Conservation (phyloP, 2,329 filamentous ascomycete species). For the Fusarium denticulatum region DNA sequence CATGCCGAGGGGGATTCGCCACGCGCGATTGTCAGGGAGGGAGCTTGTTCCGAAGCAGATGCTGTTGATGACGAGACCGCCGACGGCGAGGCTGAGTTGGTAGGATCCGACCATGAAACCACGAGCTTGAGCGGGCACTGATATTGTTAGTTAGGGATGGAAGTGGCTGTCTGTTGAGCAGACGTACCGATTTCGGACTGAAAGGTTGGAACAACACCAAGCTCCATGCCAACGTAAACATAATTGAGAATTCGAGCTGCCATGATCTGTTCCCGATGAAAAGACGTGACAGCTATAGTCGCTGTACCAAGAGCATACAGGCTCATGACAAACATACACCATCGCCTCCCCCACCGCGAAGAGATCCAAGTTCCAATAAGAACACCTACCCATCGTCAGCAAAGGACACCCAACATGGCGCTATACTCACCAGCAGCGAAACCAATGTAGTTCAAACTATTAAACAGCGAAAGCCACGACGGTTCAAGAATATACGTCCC, state of each 20-base stretch:
- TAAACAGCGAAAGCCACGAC: slow-evolving; percentile 49
- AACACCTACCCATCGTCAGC: slow-evolving; percentile 26
- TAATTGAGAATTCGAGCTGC: slow-evolving; percentile 39
- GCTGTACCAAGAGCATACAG: slow-evolving; percentile 44
- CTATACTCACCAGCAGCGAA: slow-evolving; percentile 44
- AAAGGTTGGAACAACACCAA: slow-evolving; percentile 46
- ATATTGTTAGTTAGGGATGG: not conserved
- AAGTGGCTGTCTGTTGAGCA: accelerated
- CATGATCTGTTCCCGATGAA: slow-evolving; percentile 34
- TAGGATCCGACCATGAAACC: slow-evolving; percentile 50
- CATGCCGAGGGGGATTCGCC: slow-evolving; percentile 36
- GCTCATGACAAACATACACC: slow-evolving; percentile 51
- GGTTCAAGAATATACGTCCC: slow-evolving; percentile 44
- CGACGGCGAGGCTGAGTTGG: slow-evolving; percentile 45
- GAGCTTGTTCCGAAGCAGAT: slow-evolving; percentile 37
- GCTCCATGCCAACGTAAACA: slow-evolving; percentile 40
- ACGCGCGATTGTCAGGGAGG: slow-evolving; percentile 31
- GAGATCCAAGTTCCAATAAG: slow-evolving; percentile 37
- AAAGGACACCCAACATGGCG: accelerated
- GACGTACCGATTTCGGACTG: slow-evolving; percentile 47
- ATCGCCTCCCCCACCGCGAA: slow-evolving; percentile 38
- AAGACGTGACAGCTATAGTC: slow-evolving; percentile 32
- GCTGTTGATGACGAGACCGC: slow-evolving; percentile 41
- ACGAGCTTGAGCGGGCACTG: slow-evolving; percentile 44
- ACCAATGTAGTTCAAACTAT: slow-evolving; percentile 49